phyloP scores from a whole-genome alignment of 2,329 filamentous ascomycete species.

The Cryphonectria carpinicola region DNA sequence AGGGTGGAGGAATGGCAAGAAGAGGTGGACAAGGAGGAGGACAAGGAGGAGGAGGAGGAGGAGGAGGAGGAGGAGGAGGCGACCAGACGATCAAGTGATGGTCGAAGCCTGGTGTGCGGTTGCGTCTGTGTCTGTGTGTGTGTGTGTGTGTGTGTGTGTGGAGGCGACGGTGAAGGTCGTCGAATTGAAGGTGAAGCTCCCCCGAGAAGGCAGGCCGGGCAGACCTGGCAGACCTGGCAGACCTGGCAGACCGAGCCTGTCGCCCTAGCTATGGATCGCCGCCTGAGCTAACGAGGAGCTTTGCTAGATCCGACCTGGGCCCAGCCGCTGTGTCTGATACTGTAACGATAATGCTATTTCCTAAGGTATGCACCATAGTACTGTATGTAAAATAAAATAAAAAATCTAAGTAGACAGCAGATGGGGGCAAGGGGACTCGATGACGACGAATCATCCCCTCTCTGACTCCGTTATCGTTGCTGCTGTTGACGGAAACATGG shows the following conservation, averaged over 20 bases:
- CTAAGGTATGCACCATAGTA: not conserved
- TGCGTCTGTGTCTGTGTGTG: not conserved
- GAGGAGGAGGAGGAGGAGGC: not conserved
- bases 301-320: slow-evolving; percentile 1
- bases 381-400: not conserved
- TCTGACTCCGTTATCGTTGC: not conserved
- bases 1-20: not conserved
- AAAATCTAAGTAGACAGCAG: not conserved
- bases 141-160: not conserved
- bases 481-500: not conserved
- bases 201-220: too few relatives aligned
- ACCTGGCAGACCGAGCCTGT: slow-evolving; percentile 1
- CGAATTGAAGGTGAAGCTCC: slow-evolving; percentile 11
- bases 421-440: not conserved
- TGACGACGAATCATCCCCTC: not conserved
- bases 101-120: not conserved
- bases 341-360: not conserved
- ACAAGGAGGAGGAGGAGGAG: not conserved
- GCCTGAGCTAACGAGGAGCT: not conserved
- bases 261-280: slow-evolving; percentile 6
- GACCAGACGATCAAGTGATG: not conserved
- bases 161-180: slow-evolving; percentile 7
- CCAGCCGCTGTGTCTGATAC: slow-evolving; percentile 3
- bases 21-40: not conserved
- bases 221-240: not conserved